Evolutionary conservation across 208 protist genomes (phyloP), one percentile per base, ranked within the genome.

Genomic region (Tetramitus jugosus): DNA sequence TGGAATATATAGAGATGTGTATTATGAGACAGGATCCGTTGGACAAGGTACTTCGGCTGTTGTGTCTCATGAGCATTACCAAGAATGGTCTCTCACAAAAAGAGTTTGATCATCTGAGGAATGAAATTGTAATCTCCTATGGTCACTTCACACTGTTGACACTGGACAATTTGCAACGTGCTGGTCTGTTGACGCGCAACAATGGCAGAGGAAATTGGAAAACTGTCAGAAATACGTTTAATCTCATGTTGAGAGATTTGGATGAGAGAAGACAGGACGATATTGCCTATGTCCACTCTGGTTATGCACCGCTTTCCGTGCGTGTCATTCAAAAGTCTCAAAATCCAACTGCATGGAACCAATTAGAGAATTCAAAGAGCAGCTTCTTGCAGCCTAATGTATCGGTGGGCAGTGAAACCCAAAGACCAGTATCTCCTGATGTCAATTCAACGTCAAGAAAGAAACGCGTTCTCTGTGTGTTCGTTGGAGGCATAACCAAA

Each of bases 121-220:
- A 53, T 29, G 52, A 64, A 65, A 42, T 65, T n/a, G 4, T 65
- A 7, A 7, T 65, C 0, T 35, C 13, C 10, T 78, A 78, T 43
- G 76, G 76, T 0, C 33, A 62, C 14, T 37, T 62, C n/a, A 23
- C 31, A 17, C 3, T 78, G 8, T 31, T 60, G 3, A 46, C 52
- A 40, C 33, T 78, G 29, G n/a, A 65, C n/a, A 78, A 78, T 46
- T 72, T 78, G 23, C 52, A 78, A 65, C 14, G 60, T 1, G 17
- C 33, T n/a, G 69, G 69, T 17, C 26, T 76, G 2, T 43, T 76
- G 3, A 60, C 20, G 40, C 35, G n/a, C 33, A 40, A 35, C 10
- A 33, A 3, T 8, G 31, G 29, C 33, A 45, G 37, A 31, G 29
- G 26, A 42, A 56, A 23, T 60, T 53, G 69, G 46, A 29, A 29